Percentiles rank a stretch among this genome's conserved stretches.
Evolutionary conservation across 768 basidiomycete genomes (phyloP).

Genomic region (Clavulina sp.): DNA sequence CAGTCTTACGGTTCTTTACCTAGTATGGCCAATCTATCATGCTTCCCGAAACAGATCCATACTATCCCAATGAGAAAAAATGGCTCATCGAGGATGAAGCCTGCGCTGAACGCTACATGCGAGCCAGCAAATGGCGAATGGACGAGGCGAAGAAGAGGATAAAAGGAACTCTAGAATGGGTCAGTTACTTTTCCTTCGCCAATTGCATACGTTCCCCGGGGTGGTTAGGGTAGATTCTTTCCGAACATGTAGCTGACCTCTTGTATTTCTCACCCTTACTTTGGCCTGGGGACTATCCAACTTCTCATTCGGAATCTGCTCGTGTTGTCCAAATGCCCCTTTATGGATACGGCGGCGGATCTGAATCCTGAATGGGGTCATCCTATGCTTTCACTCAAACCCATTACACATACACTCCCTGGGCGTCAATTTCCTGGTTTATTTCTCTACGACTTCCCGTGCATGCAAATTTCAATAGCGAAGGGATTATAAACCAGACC

Average conservation of each 20-base stretch:
- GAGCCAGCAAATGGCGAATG: slow-evolving; percentile 71
- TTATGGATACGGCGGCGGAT: no score
- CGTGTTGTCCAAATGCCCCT: neutral
- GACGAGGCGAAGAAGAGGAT: slow-evolving; percentile 63
- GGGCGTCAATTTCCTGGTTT: neutral
- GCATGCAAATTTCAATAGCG: slow-evolving; percentile 24
- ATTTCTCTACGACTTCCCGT: neutral
- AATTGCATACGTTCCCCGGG: no score
- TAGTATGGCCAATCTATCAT: slow-evolving; percentile 52
- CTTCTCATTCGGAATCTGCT: neutral
- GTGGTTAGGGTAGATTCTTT: no score
- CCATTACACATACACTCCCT: no score
- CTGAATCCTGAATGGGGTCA: no score
- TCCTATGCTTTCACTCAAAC: no score
- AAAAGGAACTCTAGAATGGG: slow-evolving; percentile 63
- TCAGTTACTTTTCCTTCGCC: neutral
- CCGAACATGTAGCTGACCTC: no score
- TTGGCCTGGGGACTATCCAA: no score
- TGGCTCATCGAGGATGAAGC: slow-evolving; percentile 64
- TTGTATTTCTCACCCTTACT: no score
- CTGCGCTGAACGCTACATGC: slow-evolving; percentile 52
- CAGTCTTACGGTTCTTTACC: neutral
- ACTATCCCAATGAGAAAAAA: slow-evolving; percentile 56
- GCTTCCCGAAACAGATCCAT: slow-evolving; percentile 50
- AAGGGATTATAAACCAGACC: slow-evolving; percentile 66